Evolutionary conservation across 2,329 filamentous ascomycete genomes (phyloP).

Genomic region (Fusarium sp.): DNA sequence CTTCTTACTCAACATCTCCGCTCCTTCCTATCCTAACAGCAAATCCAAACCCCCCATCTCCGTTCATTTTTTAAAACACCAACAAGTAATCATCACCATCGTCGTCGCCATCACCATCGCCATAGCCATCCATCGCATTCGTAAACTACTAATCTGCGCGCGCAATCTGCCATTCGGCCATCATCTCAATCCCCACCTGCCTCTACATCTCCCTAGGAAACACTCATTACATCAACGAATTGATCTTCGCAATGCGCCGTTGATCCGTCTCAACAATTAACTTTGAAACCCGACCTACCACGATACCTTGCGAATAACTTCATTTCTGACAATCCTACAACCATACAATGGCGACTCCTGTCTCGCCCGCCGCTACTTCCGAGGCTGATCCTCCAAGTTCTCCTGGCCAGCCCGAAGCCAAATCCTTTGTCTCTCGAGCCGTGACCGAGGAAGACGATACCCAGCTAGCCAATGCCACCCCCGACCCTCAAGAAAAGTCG

Average conservation of each 20-base stretch:
- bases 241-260: constrained; percentile 42
- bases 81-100: constrained; percentile 14
- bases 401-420: constrained; percentile 58
- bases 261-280: constrained; percentile 31
- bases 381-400: constrained; percentile 63
- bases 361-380: constrained; percentile 58
- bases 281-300: constrained; percentile 7
- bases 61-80: constrained; percentile 1
- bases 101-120: neutral
- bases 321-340: constrained; percentile 15
- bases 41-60: constrained; percentile 17
- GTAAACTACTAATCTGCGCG: constrained; percentile 29
- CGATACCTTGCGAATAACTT: constrained; percentile 20
- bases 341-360: constrained; percentile 57
- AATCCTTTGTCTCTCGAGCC: constrained; percentile 62
- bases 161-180: constrained; percentile 31
- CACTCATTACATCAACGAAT: constrained; percentile 22
- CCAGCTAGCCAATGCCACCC: constrained; percentile 58
- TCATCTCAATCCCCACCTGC: constrained; percentile 20
- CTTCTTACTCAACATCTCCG: constrained; percentile 30
- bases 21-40: constrained; percentile 27
- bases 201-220: constrained; percentile 32
- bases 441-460: constrained; percentile 64
- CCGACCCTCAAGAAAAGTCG: constrained; percentile 59
- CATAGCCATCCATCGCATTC: constrained; percentile 16